These are phyloP conservation scores for Jimgerdemannia flammicorona DNA, from an alignment of 192 early-diverging fungal genomes.

Conservation along the genomic window DNA sequence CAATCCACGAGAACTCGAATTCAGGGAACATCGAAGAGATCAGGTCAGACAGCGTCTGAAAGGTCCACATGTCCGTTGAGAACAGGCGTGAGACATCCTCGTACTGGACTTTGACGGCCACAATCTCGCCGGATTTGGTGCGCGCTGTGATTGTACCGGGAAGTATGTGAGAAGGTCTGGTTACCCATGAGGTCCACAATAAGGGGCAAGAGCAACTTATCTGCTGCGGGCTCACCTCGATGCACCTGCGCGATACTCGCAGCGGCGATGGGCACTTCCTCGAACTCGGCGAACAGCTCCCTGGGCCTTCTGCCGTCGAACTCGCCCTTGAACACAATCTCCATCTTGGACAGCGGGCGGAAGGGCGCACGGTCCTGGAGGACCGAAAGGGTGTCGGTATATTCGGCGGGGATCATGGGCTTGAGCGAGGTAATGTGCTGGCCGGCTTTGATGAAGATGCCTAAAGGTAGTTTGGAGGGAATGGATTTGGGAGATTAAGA, in stretches of 20 bases:
- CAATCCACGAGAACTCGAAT: constrained; percentile 47
- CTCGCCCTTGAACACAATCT: constrained; percentile 34
- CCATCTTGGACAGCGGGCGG: constrained; percentile 38
- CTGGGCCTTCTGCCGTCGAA: constrained; percentile 27
- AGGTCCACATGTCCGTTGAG: constrained; percentile 41
- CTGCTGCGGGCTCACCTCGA: constrained; percentile 20
- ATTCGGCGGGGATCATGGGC: constrained; percentile 39
- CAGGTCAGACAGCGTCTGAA: constrained; percentile 42
- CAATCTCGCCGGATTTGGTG: constrained; percentile 34
- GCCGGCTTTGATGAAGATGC: constrained; percentile 23
- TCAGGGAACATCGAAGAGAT: constrained; percentile 39
- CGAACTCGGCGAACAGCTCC: constrained; percentile 45
- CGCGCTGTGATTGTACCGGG: constrained; percentile 24
- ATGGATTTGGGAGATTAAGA: constrained; percentile 45
- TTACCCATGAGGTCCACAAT: background rate
- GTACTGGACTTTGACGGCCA: constrained; percentile 48
- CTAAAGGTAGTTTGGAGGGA: background rate
- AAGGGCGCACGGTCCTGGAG: constrained; percentile 46
- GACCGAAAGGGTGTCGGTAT: constrained; percentile 40
- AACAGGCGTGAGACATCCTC: constrained; percentile 42
- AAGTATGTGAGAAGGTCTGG: background rate
- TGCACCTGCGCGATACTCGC: constrained; percentile 49
- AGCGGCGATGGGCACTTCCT: constrained; percentile 38
- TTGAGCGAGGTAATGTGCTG: constrained; percentile 40
- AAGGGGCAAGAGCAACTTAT: background rate